Percentiles rank a stretch among this genome's conserved stretches.
Conservation (phyloP, 371 early-diverging fungal genomes). For the Apophysomyces variabilis region DNA sequence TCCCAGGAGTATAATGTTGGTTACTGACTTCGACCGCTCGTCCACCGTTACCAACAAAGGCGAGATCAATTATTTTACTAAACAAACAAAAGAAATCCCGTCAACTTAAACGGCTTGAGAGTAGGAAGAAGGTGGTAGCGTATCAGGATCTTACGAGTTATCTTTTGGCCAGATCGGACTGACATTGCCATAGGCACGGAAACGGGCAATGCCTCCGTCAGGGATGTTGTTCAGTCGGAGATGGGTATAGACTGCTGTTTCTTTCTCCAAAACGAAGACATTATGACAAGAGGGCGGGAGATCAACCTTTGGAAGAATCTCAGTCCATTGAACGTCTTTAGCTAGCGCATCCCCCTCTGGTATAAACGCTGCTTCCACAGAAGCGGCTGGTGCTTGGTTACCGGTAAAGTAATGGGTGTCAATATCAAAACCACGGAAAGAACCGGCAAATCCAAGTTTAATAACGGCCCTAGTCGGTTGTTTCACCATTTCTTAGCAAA, state of each 20-base stretch:
- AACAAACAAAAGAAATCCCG: not conserved
- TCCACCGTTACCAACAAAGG: conserved; percentile 78
- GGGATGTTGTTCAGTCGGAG: conserved; percentile 87
- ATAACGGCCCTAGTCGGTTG: conserved; percentile 61
- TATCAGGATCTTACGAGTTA: conserved; percentile 33
- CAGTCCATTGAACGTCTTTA: conserved; percentile 68
- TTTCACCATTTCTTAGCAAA: not conserved
- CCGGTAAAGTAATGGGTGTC: conserved; percentile 91
- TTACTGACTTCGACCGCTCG: conserved; percentile 73
- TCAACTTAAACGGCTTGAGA: not conserved
- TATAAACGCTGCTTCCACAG: conserved; percentile 73
- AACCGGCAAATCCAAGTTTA: conserved; percentile 84
- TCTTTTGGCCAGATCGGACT: conserved; percentile 66
- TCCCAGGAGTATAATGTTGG: conserved; percentile 81
- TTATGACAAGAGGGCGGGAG: conserved; percentile 72
- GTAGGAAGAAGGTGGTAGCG: not conserved
- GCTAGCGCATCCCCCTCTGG: conserved; percentile 45
- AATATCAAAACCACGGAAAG: conserved; percentile 83
- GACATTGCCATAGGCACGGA: conserved; percentile 87
- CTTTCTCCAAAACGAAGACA: conserved; percentile 62
- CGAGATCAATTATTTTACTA: conserved; percentile 75
- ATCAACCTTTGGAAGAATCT: conserved; percentile 73
- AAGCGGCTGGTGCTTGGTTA: conserved; percentile 81
- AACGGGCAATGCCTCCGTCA: conserved; percentile 91
- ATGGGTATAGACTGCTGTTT: conserved; percentile 65